Evolutionary conservation across 352 stramenopile genomes (phyloP), one percentile per base, ranked within the genome.

Genomic region (Globisporangium nagaii): DNA sequence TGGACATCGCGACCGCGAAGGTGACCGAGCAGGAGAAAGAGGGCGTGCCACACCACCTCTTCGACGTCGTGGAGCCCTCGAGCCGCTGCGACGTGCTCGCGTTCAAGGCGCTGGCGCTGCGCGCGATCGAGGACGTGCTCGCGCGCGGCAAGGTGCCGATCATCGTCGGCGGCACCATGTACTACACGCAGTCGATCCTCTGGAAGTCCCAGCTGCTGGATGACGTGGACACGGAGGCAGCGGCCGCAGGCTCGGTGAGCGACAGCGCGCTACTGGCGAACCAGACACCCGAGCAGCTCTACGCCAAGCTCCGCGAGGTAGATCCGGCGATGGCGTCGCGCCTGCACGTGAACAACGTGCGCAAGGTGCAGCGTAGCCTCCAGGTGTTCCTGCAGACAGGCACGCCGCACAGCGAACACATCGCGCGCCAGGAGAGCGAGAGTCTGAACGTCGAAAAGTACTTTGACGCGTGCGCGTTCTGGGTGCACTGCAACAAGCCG

Each of bases 121-220:
- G 61, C 12, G 67, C 73, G 50, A 96, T 97, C 47, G 75, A 96
- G 19, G 84, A 96, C 37, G 87, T 97, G 12, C 57, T 90, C 45
- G 69, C 68, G 37, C 69, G 84, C n/a, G 88, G 86, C 39, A 96
- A 95, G 53, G 69, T 96, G 32, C 89, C 89, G 3, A 92, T 97
- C 41, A 69, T 97, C n/a, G 88, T 96, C 10, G 89, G 89, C 25
- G 89, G 89, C 42, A 97, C 89, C 31, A 92, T 96, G 75, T 97
- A 97, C 67, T 97, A 97, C 68, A 93, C 88, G 47, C 89, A 97
- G 59, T 85, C 82, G 20, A 71, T 97, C 31, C 68, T 97, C 31
- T 96, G 86, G 86, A 86, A 89, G 31, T 84, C 84, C 1, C 81
- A 94, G 55, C 50, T 97, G 34, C 65, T 96, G 60, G 85, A 96